Base-by-base conservation (phyloP, 768 basidiomycete genomes). In the Coprinopsis strossmayeri region DNA sequence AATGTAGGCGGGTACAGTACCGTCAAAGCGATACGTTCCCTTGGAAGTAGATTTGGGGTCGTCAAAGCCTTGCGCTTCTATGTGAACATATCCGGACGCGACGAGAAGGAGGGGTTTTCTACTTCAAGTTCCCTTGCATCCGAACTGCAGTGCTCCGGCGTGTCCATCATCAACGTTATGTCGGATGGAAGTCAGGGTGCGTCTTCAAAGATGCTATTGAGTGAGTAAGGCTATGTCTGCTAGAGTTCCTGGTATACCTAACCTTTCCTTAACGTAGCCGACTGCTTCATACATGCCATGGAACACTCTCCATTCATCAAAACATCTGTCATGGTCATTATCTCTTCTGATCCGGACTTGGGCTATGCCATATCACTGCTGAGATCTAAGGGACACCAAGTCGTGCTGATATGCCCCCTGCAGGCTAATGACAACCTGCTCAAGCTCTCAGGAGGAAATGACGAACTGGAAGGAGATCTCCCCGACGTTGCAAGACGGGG, bases 131-230 rank as follows among this genome's bases (percentile, higher is more conserved):
- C 7, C 11, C 41, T 42, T 7, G 9, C 9, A 7, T 42, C 41
- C 18, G 41, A 42, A 42, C 24, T 42, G 18, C 41, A 42, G 25
- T 42, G 41, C 41, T 42, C 41, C 11, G 41, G 41, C 11, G 41
- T 42, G 9, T 42, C 41, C 9, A 17, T 42, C 25, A 42, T 42
- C 20, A 23, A 42, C 24, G 25, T 23, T 10, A 23, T 42, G 20
- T 42, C 41, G 4, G 24, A 5, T 21, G 41, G 41, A 23, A 7
- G 41, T 5, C 18, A 21, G 18, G 41, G 20, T 20, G 41, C 41
- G 20, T 21, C 41, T 26, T 42, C 41, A 21, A 42, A 42, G 41
- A 42, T 42, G 41, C 5, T 42, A 10, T 25, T 42, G 17, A 23
- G 41, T 42, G 41, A 10, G 41, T 17, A 20, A n/a, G n/a, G n/a